phyloP scores from a whole-genome alignment of 2,329 filamentous ascomycete species.

The Ceratocystis colombiana region DNA sequence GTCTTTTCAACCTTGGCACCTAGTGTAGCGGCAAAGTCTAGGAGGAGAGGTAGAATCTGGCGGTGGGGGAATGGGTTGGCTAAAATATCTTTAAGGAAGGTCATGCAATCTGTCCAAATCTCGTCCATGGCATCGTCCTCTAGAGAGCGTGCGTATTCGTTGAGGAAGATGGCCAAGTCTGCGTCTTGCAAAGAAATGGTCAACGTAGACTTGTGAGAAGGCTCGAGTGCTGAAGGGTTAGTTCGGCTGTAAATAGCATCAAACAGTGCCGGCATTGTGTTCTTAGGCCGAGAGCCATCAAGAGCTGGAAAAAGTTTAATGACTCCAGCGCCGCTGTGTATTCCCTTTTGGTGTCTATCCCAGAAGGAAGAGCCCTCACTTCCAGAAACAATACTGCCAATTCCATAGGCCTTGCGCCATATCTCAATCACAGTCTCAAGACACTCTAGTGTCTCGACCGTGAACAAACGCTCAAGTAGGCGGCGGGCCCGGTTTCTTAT shows the following conservation, averaged over 20 bases:
- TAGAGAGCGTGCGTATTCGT: constrained; percentile 78
- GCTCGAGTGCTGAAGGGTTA: constrained; percentile 69
- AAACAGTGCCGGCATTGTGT: constrained; percentile 87
- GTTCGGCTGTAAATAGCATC: constrained; percentile 93
- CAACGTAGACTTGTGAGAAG: constrained; percentile 72
- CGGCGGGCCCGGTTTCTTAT: constrained; percentile 83
- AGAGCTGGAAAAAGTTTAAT: constrained; percentile 83
- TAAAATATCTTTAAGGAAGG: constrained; percentile 79
- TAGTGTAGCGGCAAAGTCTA: constrained; percentile 81
- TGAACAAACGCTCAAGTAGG: constrained; percentile 84
- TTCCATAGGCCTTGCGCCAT: constrained; percentile 49
- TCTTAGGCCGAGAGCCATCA: constrained; percentile 80
- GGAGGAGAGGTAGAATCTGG: constrained; percentile 72
- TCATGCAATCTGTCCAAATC: constrained; percentile 90
- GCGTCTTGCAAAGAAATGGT: constrained; percentile 74
- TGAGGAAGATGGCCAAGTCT: constrained; percentile 78
- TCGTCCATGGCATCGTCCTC: constrained; percentile 98
- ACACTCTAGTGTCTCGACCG: constrained; percentile 84
- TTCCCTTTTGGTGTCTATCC: constrained; percentile 10
- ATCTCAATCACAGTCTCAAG: constrained; percentile 81
- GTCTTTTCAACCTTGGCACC: constrained; percentile 97
- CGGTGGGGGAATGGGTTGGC: constrained; percentile 91
- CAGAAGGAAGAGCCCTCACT: background rate
- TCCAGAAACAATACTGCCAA: constrained; percentile 30
- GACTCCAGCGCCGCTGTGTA: constrained; percentile 45